Conservation (phyloP, 1,284 basidiomycete genomes). For the Xanthoconium separans region DNA sequence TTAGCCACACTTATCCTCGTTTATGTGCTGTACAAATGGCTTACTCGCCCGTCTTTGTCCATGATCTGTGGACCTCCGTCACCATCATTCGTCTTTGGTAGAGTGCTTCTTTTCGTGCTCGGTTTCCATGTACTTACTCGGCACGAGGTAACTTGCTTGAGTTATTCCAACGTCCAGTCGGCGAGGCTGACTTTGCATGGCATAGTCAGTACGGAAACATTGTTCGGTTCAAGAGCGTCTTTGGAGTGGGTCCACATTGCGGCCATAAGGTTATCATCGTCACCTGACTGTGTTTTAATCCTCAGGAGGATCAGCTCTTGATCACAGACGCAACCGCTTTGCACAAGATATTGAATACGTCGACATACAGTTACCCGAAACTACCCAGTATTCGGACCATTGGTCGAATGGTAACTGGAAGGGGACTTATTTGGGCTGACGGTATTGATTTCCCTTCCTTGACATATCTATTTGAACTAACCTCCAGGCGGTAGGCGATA, state of each 20-base stretch:
- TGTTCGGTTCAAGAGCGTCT: constrained; percentile 26
- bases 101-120: neutral
- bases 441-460: constrained; percentile 26
- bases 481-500: constrained; percentile 32
- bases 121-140: neutral
- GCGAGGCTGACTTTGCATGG: constrained; percentile 35
- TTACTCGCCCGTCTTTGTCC: constrained; percentile 22
- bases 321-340: constrained; percentile 42
- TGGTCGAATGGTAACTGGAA: constrained; percentile 32
- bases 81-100: constrained; percentile 34
- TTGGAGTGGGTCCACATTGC: constrained; percentile 21
- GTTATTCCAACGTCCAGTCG: constrained; percentile 26
- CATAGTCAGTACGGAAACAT: constrained; percentile 30
- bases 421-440: constrained; percentile 40
- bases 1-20: constrained; percentile 7
- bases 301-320: constrained; percentile 28
- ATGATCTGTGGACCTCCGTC: constrained; percentile 33
- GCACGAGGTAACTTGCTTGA: constrained; percentile 28
- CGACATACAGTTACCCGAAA: constrained; percentile 39
- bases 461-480: neutral
- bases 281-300: neutral
- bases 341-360: constrained; percentile 42
- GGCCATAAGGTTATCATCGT: neutral
- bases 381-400: constrained; percentile 31
- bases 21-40: constrained; percentile 15